Conservation (phyloP, 768 basidiomycete genomes). For the Trametes gibbosa region DNA sequence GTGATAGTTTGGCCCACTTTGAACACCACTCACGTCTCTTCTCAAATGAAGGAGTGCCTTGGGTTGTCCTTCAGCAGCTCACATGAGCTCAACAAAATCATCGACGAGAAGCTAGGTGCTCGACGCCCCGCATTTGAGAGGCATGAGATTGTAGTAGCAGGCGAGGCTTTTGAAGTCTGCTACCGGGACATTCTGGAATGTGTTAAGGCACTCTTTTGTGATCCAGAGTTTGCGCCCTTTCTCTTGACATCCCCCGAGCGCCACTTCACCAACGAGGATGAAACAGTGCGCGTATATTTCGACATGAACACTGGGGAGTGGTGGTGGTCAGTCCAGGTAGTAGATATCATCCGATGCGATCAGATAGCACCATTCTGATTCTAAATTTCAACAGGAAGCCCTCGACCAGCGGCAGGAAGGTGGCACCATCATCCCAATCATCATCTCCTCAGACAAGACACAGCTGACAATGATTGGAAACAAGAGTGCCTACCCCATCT, state of each 20-base stretch:
- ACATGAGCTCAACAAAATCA: constrained; percentile 30
- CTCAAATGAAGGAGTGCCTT: background rate
- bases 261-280: constrained; percentile 33
- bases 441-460: constrained; percentile 27
- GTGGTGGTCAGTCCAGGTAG: constrained; percentile 50
- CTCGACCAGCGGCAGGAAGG: constrained; percentile 12
- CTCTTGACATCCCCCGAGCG: constrained; percentile 35
- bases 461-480: constrained; percentile 27
- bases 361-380: background rate
- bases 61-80: constrained; percentile 30
- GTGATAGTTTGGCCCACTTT: background rate
- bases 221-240: constrained; percentile 31
- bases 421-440: constrained; percentile 27
- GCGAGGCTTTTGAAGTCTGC: constrained; percentile 32
- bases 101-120: constrained; percentile 27
- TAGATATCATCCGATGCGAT: no score
- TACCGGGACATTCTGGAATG: constrained; percentile 34
- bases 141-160: constrained; percentile 28
- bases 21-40: background rate
- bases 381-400: background rate
- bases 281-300: constrained; percentile 29
- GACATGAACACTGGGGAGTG: constrained; percentile 49
- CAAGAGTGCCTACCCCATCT: constrained; percentile 29
- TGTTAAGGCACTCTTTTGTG: constrained; percentile 32
- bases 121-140: constrained; percentile 25